Percentiles rank a stretch among this genome's conserved stretches.
phyloP scores from a whole-genome alignment of 148 eudicot genomes.

The Vaccinium macrocarpon region DNA sequence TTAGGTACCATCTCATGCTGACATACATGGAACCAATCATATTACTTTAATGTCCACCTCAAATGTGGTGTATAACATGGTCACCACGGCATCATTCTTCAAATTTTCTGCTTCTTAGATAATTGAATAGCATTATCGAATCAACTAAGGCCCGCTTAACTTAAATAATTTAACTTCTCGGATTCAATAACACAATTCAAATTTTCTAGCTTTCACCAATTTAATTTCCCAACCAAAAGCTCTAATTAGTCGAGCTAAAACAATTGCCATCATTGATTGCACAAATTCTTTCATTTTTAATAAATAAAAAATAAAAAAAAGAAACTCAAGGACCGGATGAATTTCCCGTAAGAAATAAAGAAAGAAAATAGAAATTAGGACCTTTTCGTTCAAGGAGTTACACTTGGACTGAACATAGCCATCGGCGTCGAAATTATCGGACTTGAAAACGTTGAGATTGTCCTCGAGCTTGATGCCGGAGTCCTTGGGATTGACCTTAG shows the following conservation, averaged over 20 bases:
- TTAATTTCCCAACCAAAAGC: not conserved
- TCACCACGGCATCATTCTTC: not conserved
- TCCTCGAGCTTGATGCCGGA: conserved; percentile 74
- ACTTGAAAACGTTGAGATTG: conserved; percentile 73
- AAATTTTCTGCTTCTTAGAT: not conserved
- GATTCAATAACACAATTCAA: not conserved
- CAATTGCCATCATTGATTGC: not conserved
- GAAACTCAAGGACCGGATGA: not conserved
- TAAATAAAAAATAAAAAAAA: too few relatives aligned
- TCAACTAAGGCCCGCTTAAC: not conserved
- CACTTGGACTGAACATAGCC: conserved; percentile 77
- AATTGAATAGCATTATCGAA: not conserved
- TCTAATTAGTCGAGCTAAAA: not conserved
- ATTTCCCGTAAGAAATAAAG: not conserved
- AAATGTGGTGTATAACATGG: not conserved
- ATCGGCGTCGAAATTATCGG: conserved; percentile 81
- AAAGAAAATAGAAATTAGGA: not conserved
- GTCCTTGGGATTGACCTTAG: conserved; percentile 46
- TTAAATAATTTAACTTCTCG: not conserved
- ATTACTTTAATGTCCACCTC: not conserved
- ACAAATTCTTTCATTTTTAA: not conserved
- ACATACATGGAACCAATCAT: not conserved
- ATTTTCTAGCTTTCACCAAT: not conserved
- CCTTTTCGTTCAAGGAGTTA: conserved; percentile 79
- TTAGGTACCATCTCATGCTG: not conserved